These are phyloP conservation scores for Kwoniella sp. DNA, from an alignment of 768 basidiomycete genomes.

Conservation along the genomic window DNA sequence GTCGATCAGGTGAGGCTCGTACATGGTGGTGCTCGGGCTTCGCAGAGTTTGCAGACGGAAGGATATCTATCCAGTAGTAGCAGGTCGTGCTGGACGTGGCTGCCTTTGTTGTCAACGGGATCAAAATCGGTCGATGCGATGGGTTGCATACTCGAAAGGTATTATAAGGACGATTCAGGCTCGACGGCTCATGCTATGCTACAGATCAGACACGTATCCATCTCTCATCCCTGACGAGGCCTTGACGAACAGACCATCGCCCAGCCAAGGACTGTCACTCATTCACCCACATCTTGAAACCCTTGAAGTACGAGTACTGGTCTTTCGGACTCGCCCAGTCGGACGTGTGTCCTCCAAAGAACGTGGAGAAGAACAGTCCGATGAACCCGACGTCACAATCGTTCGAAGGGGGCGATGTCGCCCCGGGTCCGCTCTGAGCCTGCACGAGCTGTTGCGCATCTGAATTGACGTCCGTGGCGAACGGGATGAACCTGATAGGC, in stretches of 20 bases:
- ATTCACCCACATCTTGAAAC: slow-evolving; percentile 56
- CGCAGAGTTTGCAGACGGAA: background rate
- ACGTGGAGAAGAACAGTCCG: slow-evolving; percentile 72
- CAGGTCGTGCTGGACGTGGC: background rate
- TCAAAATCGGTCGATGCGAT: slow-evolving; percentile 2
- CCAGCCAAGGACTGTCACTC: slow-evolving; percentile 11
- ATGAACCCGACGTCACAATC: slow-evolving; percentile 49
- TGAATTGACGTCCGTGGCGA: background rate
- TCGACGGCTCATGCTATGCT: too few species aligned
- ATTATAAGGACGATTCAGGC: too few species aligned
- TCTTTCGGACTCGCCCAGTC: slow-evolving; percentile 67
- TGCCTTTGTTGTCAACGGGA: background rate
- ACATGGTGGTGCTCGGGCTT: slow-evolving; percentile 21
- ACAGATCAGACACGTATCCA: too few species aligned
- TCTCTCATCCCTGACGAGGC: too few species aligned
- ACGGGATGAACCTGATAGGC: too few species aligned
- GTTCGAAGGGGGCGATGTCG: background rate
- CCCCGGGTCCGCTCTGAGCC: background rate
- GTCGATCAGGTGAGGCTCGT: slow-evolving; percentile 46
- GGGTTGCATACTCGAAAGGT: too few species aligned
- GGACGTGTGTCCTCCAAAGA: slow-evolving; percentile 70
- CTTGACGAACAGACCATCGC: too few species aligned
- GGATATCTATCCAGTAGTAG: background rate
- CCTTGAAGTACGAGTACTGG: slow-evolving; percentile 73
- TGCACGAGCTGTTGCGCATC: background rate